These are phyloP conservation scores for Primulina eburnea DNA, from an alignment of 257 asterid genomes.

Conservation along the genomic window DNA sequence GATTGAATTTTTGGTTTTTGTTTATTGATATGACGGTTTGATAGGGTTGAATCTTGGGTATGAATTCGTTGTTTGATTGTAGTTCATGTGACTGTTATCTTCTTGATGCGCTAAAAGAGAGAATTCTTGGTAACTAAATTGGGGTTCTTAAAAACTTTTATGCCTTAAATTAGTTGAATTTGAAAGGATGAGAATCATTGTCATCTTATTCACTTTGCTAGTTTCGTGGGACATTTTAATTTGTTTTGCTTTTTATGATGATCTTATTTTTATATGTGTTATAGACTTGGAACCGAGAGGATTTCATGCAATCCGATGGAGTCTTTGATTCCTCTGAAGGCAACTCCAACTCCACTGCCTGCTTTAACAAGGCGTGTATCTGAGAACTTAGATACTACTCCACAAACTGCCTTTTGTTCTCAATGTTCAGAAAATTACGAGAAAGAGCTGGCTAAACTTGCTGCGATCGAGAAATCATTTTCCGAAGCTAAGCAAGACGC, in stretches of 20 bases:
- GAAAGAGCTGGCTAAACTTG: conserved; percentile 53
- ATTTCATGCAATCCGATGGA: conserved; percentile 43
- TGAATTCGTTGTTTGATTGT: conserved; percentile 5
- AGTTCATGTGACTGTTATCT: not conserved
- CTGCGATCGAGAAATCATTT: conserved; percentile 56
- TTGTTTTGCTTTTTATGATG: not conserved
- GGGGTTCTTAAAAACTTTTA: not conserved
- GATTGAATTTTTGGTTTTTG: not conserved
- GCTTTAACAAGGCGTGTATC: conserved; percentile 30
- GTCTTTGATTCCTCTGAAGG: conserved; percentile 42
- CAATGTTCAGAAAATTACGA: conserved; percentile 56
- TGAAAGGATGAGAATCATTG: not conserved
- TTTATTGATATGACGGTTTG: conserved; percentile 7
- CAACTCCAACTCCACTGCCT: conserved; percentile 35
- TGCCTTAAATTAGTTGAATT: too few relatives aligned
- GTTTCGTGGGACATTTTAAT: not conserved
- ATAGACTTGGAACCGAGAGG: conserved; percentile 62
- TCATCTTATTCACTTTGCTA: not conserved
- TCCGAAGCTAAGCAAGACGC: conserved; percentile 45
- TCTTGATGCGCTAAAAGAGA: not conserved
- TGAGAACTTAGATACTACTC: conserved; percentile 46
- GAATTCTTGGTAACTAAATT: not conserved
- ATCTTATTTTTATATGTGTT: conserved; percentile 14
- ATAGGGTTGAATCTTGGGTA: conserved; percentile 22
- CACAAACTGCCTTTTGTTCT: conserved; percentile 46